Evolutionary conservation across 176 grass and related monocot genomes (phyloP).

Genomic region (Coix lacrymajobi): DNA sequence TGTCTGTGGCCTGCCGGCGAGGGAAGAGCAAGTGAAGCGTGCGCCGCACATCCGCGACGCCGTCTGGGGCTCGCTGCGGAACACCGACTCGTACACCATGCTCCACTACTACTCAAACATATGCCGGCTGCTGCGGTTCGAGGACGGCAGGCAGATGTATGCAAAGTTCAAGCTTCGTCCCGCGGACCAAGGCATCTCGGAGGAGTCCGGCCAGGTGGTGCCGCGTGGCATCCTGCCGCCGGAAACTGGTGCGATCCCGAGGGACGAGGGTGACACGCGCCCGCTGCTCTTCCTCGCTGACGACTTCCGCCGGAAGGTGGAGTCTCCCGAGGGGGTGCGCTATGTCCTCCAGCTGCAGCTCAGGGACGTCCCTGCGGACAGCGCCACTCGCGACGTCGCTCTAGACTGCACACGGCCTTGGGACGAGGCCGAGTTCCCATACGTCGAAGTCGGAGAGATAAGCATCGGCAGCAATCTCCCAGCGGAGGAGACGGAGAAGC

Average conservation of each 20-base stretch:
- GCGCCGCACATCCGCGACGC: slow-evolving; percentile 59
- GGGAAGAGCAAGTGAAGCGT: slow-evolving; percentile 57
- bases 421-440: slow-evolving; percentile 54
- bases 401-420: slow-evolving; percentile 71
- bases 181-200: slow-evolving; percentile 21
- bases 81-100: slow-evolving; percentile 51
- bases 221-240: slow-evolving; percentile 54
- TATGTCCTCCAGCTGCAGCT: slow-evolving; percentile 57
- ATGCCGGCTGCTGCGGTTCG: slow-evolving; percentile 56
- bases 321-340: slow-evolving; percentile 35
- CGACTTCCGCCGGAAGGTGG: slow-evolving; percentile 46
- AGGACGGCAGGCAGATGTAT: slow-evolving; percentile 62
- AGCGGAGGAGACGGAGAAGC: slow-evolving; percentile 48
- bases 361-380: slow-evolving; percentile 42
- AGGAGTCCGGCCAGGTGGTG: slow-evolving; percentile 50
- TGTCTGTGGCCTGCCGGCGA: slow-evolving; percentile 57
- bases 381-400: slow-evolving; percentile 21
- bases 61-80: slow-evolving; percentile 63
- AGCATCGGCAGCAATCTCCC: slow-evolving; percentile 39
- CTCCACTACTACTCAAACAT: slow-evolving; percentile 81
- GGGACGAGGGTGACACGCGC: slow-evolving; percentile 49
- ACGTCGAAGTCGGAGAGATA: slow-evolving; percentile 58
- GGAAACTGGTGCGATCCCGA: slow-evolving; percentile 61
- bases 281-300: slow-evolving; percentile 65
- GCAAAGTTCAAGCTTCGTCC: slow-evolving; percentile 69